These are phyloP conservation scores for Sporothrix pseudoabietina DNA, from an alignment of 2,329 filamentous ascomycete species.

Conservation along the genomic window DNA sequence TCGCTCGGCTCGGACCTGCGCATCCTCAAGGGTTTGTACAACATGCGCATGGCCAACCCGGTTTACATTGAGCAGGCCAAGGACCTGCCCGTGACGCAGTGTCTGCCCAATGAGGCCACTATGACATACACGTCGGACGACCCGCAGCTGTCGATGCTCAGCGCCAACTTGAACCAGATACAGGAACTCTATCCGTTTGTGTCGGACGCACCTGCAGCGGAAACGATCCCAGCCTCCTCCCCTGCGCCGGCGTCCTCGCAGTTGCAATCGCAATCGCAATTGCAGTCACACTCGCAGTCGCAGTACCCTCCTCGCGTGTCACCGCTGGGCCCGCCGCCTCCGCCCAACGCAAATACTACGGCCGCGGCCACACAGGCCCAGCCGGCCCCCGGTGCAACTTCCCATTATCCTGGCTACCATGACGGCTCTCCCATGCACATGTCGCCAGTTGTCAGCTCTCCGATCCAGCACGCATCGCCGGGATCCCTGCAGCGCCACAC, in stretches of 20 bases:
- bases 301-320: background rate
- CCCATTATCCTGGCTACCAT: background rate
- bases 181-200: slow-evolving; percentile 1
- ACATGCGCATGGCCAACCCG: slow-evolving; percentile 19
- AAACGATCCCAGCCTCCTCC: background rate
- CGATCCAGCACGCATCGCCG: slow-evolving; percentile 3
- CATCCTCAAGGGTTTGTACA: slow-evolving; percentile 64
- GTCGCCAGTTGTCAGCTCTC: slow-evolving; percentile 20
- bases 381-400: background rate
- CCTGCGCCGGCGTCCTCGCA: background rate
- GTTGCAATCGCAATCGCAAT: background rate
- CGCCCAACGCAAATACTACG: background rate
- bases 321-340: slow-evolving; percentile 9
- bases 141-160: background rate
- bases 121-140: background rate
- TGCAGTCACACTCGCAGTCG: background rate
- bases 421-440: slow-evolving; percentile 29
- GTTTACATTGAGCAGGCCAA: slow-evolving; percentile 2
- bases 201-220: background rate
- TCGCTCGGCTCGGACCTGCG: slow-evolving; percentile 72
- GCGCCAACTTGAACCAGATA: slow-evolving; percentile 1
- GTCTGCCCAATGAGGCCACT: background rate
- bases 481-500: background rate
- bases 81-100: slow-evolving; percentile 1
- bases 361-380: background rate